These are phyloP conservation scores for Yamadazyma epiphylla DNA, from an alignment of 1,139 yeast species.

Conservation along the genomic window DNA sequence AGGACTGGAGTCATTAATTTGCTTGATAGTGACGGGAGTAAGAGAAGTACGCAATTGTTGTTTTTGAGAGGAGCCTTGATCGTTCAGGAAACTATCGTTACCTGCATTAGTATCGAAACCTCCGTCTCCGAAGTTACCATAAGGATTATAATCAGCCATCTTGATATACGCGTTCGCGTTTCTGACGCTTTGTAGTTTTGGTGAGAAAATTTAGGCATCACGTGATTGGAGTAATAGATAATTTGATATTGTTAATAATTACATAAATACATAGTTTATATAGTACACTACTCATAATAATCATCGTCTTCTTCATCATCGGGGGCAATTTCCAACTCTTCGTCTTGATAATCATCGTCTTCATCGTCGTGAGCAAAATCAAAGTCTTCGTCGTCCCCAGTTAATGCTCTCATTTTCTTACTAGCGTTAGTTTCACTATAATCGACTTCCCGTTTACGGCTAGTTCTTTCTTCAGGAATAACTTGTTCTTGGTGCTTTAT, in stretches of 20 bases:
- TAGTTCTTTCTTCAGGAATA: conserved; percentile 6
- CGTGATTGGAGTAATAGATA: too few species aligned
- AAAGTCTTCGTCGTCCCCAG: conserved; percentile 4
- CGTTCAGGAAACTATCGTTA: conserved; percentile 12
- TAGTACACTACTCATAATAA: conserved; percentile 6
- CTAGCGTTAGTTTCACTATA: conserved; percentile 7
- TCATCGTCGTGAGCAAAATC: conserved; percentile 5
- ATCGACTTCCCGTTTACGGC: conserved; percentile 11
- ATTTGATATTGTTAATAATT: conserved; percentile 1
- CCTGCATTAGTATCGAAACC: conserved; percentile 30
- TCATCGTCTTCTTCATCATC: conserved; percentile 11
- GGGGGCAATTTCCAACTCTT: conserved; percentile 4
- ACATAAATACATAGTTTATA: not conserved
- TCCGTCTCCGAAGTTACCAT: conserved; percentile 24
- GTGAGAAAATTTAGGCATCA: not conserved
- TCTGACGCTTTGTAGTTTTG: not conserved
- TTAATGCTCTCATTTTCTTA: conserved; percentile 2
- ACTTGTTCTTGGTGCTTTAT: conserved; percentile 9
- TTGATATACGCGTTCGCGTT: not conserved
- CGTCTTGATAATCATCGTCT: conserved; percentile 6
- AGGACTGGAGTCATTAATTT: conserved; percentile 64
- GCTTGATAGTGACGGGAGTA: conserved; percentile 84
- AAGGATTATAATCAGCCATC: conserved; percentile 17
- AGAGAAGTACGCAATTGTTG: conserved; percentile 43
- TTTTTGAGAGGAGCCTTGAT: conserved; percentile 21